Conservation (phyloP, 768 basidiomycete species). For the Leccinum imitatum region DNA sequence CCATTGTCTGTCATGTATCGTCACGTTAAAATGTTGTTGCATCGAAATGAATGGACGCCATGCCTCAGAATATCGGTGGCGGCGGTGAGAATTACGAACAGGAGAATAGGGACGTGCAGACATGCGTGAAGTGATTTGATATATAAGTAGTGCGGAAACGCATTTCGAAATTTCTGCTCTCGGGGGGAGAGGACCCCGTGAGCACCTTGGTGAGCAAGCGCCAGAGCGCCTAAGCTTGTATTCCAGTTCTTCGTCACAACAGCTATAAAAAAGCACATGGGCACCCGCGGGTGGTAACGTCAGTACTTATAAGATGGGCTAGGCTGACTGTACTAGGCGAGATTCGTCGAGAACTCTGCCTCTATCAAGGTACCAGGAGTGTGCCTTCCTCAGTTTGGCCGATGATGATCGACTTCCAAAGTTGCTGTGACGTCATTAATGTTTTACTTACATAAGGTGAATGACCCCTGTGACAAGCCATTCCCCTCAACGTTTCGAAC, state of each 20-base stretch:
- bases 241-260: too few species aligned
- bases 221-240: too few species aligned
- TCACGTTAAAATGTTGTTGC: background rate
- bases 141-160: too few species aligned
- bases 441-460: background rate
- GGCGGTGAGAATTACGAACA: background rate
- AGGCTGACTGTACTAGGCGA: background rate
- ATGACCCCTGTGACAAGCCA: background rate
- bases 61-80: constrained; percentile 8
- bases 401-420: background rate
- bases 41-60: background rate
- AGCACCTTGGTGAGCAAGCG: too few species aligned
- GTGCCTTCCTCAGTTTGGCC: background rate
- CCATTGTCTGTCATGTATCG: background rate
- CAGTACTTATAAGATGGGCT: constrained; percentile 5
- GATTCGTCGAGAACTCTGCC: background rate
- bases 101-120: background rate
- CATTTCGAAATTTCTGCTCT: too few species aligned
- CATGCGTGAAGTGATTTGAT: constrained; percentile 1
- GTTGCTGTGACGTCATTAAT: background rate
- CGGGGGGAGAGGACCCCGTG: too few species aligned
- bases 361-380: too few species aligned
- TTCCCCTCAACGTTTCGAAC: background rate
- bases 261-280: background rate
- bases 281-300: background rate